Evolutionary conservation across 768 basidiomycete genomes (phyloP).

Genomic region (Clathrus columnatus): DNA sequence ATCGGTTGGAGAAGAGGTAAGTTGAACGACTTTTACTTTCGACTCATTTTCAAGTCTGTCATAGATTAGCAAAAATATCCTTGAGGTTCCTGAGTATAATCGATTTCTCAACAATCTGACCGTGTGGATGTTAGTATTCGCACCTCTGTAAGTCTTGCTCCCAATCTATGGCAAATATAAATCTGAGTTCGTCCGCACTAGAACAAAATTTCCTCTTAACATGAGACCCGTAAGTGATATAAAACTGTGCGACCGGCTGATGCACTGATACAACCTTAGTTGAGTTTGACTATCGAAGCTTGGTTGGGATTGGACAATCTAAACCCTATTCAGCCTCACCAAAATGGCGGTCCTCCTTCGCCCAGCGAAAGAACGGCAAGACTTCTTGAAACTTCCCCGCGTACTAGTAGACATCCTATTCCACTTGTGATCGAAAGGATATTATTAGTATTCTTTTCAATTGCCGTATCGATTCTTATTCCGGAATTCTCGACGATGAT

Average conservation of each 20-base stretch:
- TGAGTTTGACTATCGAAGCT: conserved; percentile 77
- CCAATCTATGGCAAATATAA: conserved; percentile 10
- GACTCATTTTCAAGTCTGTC: too few species aligned
- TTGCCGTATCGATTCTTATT: conserved; percentile 61
- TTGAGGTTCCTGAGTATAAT: conserved; percentile 66
- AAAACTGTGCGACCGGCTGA: too few species aligned
- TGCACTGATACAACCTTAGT: conserved; percentile 28
- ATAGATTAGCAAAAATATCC: conserved; percentile 77
- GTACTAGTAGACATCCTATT: conserved; percentile 27
- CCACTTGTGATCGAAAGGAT: conserved; percentile 49
- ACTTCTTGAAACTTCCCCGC: conserved; percentile 16
- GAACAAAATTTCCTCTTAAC: conserved; percentile 82
- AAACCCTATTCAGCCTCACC: conserved; percentile 16
- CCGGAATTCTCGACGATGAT: conserved; percentile 78
- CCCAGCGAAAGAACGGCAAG: conserved; percentile 10
- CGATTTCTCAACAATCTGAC: conserved; percentile 59
- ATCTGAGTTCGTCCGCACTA: conserved; percentile 20
- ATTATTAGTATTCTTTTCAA: conserved; percentile 47
- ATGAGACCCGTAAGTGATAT: conserved; percentile 63
- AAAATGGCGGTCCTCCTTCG: conserved; percentile 19
- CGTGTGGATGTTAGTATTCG: conserved; percentile 81
- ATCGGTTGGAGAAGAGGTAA: conserved; percentile 70
- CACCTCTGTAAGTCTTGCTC: conserved; percentile 61
- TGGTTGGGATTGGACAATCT: conserved; percentile 56
- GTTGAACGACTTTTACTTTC: too few species aligned